Conservation (phyloP, 805 yeast genomes). For the Kazachstania kunashirensis region DNA sequence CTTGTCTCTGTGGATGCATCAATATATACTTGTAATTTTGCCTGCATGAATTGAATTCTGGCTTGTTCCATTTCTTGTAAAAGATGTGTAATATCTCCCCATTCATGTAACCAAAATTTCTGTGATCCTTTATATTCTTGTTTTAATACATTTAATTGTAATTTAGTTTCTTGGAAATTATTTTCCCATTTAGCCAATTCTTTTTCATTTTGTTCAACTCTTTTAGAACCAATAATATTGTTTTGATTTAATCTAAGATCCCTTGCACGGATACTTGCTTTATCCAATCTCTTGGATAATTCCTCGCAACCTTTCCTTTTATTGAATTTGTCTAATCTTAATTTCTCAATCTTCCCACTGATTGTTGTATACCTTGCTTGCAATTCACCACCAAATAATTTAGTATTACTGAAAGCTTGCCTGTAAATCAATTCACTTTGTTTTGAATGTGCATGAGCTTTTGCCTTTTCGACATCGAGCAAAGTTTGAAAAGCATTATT, state of each 20-base stretch:
- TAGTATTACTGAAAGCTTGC: slow-evolving; percentile 19
- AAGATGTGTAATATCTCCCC: slow-evolving; percentile 21
- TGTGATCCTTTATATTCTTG: slow-evolving; percentile 28
- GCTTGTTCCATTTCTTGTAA: slow-evolving; percentile 26
- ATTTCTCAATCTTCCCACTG: slow-evolving; percentile 23
- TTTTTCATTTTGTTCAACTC: slow-evolving; percentile 19
- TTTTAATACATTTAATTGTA: slow-evolving; percentile 21
- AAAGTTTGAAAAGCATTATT: slow-evolving; percentile 12
- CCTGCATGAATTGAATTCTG: slow-evolving; percentile 23
- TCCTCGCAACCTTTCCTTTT: slow-evolving; percentile 24
- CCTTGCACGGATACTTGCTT: slow-evolving; percentile 19
- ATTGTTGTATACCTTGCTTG: slow-evolving; percentile 23
- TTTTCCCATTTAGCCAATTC: slow-evolving; percentile 27
- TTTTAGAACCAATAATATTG: slow-evolving; percentile 24
- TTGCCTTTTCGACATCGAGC: slow-evolving; percentile 16
- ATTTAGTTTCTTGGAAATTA: slow-evolving; percentile 17
- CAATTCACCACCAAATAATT: slow-evolving; percentile 18
- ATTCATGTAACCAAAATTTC: slow-evolving; percentile 27
- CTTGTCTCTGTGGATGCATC: slow-evolving; percentile 20
- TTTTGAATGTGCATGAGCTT: slow-evolving; percentile 26
- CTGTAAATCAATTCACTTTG: slow-evolving; percentile 23
- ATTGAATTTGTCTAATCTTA: slow-evolving; percentile 23
- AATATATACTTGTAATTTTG: slow-evolving; percentile 22
- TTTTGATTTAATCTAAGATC: slow-evolving; percentile 25
- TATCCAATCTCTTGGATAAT: slow-evolving; percentile 18